Evolutionary conservation across 805 yeast genomes (phyloP), one percentile per base, ranked within the genome.

Genomic region (Nakazawaea holstii): DNA sequence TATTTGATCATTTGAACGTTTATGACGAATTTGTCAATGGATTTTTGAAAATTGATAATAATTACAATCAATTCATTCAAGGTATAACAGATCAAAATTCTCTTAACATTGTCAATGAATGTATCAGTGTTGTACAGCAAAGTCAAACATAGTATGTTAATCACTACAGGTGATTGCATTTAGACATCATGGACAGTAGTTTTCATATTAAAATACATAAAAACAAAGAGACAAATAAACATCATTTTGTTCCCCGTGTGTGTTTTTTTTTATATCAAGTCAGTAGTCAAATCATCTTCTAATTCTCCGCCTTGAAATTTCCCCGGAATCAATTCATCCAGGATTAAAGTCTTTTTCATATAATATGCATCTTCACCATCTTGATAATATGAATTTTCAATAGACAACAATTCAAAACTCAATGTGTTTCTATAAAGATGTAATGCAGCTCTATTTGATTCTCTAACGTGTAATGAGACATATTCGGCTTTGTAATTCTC

Each of bases 361-460:
- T 94, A 85, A 64, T 91, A 92, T 13, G 99, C 99, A 67, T 94
- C 97, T 67, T 94, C 99, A 30, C 95, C 96, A 66, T 94, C 97
- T 45, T 91, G 97, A 59, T 94, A 94, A 65, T 94, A 94, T n/a
- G 85, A 77, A 53, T 79, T 84, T 58, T 90, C 97, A 49, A 94
- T 81, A 37, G 83, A 79, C 49, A 85, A 72, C 38, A 88, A 94
- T 62, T 85, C 91, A 62, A 94, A 94, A 51, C 77, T 70, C 52
- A 94, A 73, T 2, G 97, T 85, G 59, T 88, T 95, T 60, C 84
- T 76, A 69, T 94, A 94, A 53, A 94, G 73, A 67, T 90, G 96
- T 57, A 91, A 74, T 3, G 99, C 99, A 8, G 98, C 98, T 58
- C 88, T 70, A 68, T 94, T 94, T 36, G 95, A 84, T 67, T 88